Evolutionary conservation across 768 basidiomycete genomes (phyloP).

Genomic region (Phanerodontia chrysosporium): DNA sequence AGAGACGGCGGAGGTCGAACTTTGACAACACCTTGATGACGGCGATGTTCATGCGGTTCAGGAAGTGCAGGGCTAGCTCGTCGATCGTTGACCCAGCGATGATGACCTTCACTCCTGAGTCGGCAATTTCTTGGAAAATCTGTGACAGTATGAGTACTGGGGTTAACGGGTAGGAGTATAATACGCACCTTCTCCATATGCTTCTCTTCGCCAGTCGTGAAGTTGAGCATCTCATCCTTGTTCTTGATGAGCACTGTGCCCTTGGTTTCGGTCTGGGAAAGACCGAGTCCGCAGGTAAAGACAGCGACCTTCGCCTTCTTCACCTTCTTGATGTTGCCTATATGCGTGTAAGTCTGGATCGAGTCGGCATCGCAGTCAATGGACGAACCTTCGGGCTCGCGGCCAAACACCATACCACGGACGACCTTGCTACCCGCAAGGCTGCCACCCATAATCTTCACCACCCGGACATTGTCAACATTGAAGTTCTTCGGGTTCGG

Average conservation of each 20-base stretch:
- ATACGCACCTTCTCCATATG: constrained; percentile 79
- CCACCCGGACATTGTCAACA: constrained; percentile 96
- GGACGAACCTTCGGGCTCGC: constrained; percentile 83
- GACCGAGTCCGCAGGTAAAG: constrained; percentile 89
- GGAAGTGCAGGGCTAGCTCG: constrained; percentile 95
- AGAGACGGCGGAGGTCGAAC: constrained; percentile 91
- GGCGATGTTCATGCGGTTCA: constrained; percentile 89
- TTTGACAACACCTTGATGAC: constrained; percentile 97
- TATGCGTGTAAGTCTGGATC: neutral
- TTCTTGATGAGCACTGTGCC: constrained; percentile 95
- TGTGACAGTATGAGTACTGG: constrained; percentile 27
- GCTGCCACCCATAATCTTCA: constrained; percentile 96
- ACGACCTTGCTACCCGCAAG: constrained; percentile 84
- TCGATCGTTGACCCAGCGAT: constrained; percentile 91
- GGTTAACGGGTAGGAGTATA: neutral
- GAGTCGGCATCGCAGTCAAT: neutral
- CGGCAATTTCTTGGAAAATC: constrained; percentile 97
- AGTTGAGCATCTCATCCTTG: constrained; percentile 96
- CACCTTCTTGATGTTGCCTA: constrained; percentile 80
- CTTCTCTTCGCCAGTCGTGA: constrained; percentile 93
- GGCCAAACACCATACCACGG: constrained; percentile 96
- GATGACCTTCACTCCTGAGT: constrained; percentile 91
- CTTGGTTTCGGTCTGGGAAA: constrained; percentile 97
- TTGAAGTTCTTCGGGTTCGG: constrained; percentile 88
- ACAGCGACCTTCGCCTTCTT: constrained; percentile 90